These are phyloP conservation scores for Leishmania mexicana DNA, from an alignment of 208 protist genomes.

Conservation along the genomic window DNA sequence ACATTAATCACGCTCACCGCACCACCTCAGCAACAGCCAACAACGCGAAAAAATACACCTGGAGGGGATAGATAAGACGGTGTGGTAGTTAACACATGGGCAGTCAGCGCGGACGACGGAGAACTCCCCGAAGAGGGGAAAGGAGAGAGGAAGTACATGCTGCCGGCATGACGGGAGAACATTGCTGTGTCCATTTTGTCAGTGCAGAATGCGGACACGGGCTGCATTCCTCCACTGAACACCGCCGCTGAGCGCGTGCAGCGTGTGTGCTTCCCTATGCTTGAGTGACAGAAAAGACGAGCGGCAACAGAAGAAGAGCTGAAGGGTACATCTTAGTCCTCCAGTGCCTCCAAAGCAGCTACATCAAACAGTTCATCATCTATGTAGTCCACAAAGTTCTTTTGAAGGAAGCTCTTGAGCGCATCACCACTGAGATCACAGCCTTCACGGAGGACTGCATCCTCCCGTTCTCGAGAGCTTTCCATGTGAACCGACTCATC, in stretches of 20 bases:
- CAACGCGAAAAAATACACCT: not conserved
- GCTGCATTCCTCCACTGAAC: not conserved
- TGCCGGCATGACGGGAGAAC: not conserved
- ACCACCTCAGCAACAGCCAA: not conserved
- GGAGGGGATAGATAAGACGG: not conserved
- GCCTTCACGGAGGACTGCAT: conserved; percentile 47
- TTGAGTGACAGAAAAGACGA: not conserved
- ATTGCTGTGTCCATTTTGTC: not conserved
- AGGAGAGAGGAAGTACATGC: not conserved
- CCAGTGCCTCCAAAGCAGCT: conserved; percentile 22
- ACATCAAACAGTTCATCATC: conserved; percentile 54
- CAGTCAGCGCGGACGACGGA: not conserved
- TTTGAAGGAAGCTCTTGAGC: conserved; percentile 73
- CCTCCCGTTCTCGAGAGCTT: conserved; percentile 45
- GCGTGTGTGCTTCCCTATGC: not conserved
- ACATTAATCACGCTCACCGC: not conserved
- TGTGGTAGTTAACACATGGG: not conserved
- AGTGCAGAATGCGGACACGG: not conserved
- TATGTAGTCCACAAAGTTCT: conserved; percentile 83
- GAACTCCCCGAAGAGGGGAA: not conserved
- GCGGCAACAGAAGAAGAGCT: not conserved
- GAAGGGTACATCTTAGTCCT: not conserved
- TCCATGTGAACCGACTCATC: conserved; percentile 30
- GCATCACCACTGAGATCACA: conserved; percentile 32
- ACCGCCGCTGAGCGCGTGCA: not conserved